A percentile compares a stretch with the other conserved stretches of the same genome.
Conservation (phyloP, 495 filamentous ascomycete genomes). For the Tuber calosporum region DNA sequence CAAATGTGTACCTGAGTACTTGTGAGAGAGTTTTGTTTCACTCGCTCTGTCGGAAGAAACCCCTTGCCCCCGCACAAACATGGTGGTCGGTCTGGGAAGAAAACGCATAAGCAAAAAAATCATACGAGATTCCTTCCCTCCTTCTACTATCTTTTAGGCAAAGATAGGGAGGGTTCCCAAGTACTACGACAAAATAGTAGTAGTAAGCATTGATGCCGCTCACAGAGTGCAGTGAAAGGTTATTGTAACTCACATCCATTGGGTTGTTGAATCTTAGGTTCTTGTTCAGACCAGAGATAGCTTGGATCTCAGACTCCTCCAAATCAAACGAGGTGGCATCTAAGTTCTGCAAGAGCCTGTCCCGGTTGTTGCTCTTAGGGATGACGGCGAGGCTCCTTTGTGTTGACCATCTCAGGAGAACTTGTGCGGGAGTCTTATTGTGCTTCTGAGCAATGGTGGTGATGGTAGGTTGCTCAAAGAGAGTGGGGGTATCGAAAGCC, state of each 20-base stretch:
- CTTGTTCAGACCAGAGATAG: constrained; percentile 45
- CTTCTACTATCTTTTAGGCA: constrained; percentile 37
- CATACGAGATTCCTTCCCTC: not conserved
- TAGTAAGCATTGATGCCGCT: constrained; percentile 9
- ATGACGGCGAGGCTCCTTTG: constrained; percentile 89
- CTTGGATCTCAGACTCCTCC: constrained; percentile 43
- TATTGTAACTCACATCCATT: constrained; percentile 41
- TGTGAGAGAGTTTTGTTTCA: too few relatives aligned
- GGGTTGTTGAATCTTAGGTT: constrained; percentile 48
- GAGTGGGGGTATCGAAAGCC: constrained; percentile 57
- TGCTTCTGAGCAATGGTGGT: constrained; percentile 62
- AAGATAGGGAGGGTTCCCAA: constrained; percentile 46
- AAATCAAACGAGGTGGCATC: constrained; percentile 43
- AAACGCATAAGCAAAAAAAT: not conserved
- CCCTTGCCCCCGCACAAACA: not conserved
- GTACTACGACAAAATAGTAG: constrained; percentile 36
- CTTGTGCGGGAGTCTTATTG: constrained; percentile 70
- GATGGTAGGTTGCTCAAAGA: constrained; percentile 65
- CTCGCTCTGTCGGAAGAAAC: not conserved
- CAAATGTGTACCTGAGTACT: too few relatives aligned
- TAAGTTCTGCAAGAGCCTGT: constrained; percentile 53
- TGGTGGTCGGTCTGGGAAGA: not conserved
- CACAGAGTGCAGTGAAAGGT: not conserved
- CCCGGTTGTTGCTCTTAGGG: constrained; percentile 68
- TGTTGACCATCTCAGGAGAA: constrained; percentile 88